Conservation (phyloP, 306 rosid species). For the Corylus heterophylla region DNA sequence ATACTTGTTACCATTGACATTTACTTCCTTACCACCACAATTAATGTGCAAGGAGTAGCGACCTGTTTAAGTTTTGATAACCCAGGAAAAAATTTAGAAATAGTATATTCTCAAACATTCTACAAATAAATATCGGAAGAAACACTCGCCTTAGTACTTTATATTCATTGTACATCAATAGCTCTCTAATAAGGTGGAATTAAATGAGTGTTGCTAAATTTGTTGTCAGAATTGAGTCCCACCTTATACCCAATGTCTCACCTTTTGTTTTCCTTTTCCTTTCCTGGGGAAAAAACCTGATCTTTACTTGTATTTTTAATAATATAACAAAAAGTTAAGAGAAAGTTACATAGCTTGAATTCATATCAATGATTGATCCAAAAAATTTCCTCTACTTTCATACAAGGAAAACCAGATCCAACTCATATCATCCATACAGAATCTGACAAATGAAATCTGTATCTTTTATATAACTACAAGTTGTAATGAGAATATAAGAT, state of each 20-base stretch:
- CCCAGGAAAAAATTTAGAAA: background rate
- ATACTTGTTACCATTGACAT: conserved; percentile 41
- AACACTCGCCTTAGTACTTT: background rate
- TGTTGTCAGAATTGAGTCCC: background rate
- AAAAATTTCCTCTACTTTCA: background rate
- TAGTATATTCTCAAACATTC: conserved; percentile 4
- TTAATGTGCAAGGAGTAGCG: conserved; percentile 63
- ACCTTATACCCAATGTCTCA: background rate
- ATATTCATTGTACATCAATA: background rate
- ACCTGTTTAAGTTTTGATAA: conserved; percentile 39
- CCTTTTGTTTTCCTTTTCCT: background rate
- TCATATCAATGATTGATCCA: background rate
- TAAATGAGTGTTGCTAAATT: background rate
- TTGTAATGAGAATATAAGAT: background rate
- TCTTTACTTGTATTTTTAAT: background rate
- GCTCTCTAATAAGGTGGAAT: conserved; percentile 1
- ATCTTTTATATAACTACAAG: background rate
- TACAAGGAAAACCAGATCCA: background rate
- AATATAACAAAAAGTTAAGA: background rate
- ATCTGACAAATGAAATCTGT: background rate
- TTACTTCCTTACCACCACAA: conserved; percentile 81
- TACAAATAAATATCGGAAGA: background rate
- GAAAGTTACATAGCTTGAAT: background rate
- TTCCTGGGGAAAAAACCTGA: background rate
- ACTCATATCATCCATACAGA: background rate